These are phyloP conservation scores for Neofusicoccum kwambonambiense DNA, from an alignment of 2,329 filamentous ascomycete species.

Conservation along the genomic window DNA sequence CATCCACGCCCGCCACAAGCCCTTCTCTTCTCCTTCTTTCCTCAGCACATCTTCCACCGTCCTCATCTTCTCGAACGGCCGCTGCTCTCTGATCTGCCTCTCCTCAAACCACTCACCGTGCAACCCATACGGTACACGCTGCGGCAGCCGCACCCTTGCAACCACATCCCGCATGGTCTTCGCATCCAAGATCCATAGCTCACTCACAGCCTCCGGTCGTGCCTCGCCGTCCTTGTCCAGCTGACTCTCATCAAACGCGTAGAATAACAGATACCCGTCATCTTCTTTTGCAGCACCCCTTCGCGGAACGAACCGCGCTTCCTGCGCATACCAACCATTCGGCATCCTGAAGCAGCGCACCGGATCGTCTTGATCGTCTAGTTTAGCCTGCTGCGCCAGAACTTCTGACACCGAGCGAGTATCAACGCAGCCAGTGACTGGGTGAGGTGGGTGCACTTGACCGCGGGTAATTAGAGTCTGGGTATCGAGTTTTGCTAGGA, in stretches of 20 bases:
- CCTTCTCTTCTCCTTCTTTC: constrained; percentile 21
- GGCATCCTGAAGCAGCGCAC: constrained; percentile 65
- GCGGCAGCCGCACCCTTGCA: constrained; percentile 59
- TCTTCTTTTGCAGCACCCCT: constrained; percentile 51
- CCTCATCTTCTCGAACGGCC: constrained; percentile 35
- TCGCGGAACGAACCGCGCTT: constrained; percentile 63
- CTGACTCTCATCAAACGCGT: constrained; percentile 69
- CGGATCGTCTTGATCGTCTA: constrained; percentile 45
- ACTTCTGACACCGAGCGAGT: constrained; percentile 55
- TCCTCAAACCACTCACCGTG: constrained; percentile 63
- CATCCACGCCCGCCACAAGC: constrained; percentile 27
- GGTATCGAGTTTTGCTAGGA: constrained; percentile 62
- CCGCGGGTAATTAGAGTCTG: constrained; percentile 55
- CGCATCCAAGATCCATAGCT: constrained; percentile 69
- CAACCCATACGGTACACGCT: constrained; percentile 68
- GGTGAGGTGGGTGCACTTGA: constrained; percentile 43
- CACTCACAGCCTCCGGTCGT: constrained; percentile 45
- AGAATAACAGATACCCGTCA: constrained; percentile 66
- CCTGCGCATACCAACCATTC: constrained; percentile 62
- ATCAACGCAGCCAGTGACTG: constrained; percentile 64
- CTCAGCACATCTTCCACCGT: constrained; percentile 25
- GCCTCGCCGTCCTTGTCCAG: constrained; percentile 53
- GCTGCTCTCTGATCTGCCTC: constrained; percentile 52
- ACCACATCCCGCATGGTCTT: constrained; percentile 61
- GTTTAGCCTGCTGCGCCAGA: constrained; percentile 36